These are phyloP conservation scores for Waltergamsia citrina DNA, from an alignment of 2,329 filamentous ascomycete genomes.

Conservation along the genomic window DNA sequence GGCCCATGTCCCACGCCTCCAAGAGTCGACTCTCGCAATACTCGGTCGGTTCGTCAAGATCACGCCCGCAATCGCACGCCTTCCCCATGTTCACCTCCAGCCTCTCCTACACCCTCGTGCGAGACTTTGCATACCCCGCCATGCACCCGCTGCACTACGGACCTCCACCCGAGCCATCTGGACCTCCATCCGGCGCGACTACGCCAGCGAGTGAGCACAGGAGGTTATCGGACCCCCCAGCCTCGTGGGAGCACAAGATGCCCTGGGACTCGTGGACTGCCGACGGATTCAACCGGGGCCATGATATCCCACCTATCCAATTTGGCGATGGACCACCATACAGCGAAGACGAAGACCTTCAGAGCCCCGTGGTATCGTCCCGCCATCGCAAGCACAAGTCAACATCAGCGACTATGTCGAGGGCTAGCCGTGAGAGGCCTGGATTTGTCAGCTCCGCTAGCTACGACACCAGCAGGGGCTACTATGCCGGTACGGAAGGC, in stretches of 20 bases:
- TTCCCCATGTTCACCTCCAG: conserved; percentile 81
- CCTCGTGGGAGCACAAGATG: conserved; percentile 62
- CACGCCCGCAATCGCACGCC: conserved; percentile 70
- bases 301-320: conserved; percentile 72
- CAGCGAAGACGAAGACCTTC: conserved; percentile 91
- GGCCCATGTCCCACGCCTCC: conserved; percentile 67
- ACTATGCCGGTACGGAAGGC: conserved; percentile 54
- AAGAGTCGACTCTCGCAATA: conserved; percentile 80
- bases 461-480: conserved; percentile 54
- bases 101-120: conserved; percentile 78
- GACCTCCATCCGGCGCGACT: conserved; percentile 67
- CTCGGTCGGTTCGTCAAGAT: conserved; percentile 64
- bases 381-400: conserved; percentile 82
- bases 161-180: conserved; percentile 65
- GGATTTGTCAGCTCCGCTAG: conserved; percentile 29
- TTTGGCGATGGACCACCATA: conserved; percentile 87
- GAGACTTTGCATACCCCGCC: conserved; percentile 87
- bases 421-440: neutral
- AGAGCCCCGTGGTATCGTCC: conserved; percentile 80
- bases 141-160: conserved; percentile 89
- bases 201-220: conserved; percentile 76
- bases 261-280: conserved; percentile 47
- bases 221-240: conserved; percentile 74
- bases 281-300: conserved; percentile 47
- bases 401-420: conserved; percentile 35